A percentile compares a stretch with the other conserved stretches of the same genome.
These are phyloP conservation scores for Powellomyces hirtus DNA, from an alignment of 192 early-diverging fungal genomes.

Conservation along the genomic window DNA sequence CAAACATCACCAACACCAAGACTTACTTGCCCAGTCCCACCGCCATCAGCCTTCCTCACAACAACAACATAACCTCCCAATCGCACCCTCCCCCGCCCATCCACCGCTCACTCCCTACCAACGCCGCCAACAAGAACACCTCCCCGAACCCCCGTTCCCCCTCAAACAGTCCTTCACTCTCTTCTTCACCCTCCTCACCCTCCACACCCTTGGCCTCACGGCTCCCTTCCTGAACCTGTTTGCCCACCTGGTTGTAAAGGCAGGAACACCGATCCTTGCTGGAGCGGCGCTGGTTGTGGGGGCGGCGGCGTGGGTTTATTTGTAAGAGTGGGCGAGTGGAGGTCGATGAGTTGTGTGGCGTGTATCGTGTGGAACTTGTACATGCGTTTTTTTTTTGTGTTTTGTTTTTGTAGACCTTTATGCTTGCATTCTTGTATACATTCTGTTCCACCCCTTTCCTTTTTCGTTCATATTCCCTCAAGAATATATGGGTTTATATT, in stretches of 20 bases:
- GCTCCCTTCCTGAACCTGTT: not conserved
- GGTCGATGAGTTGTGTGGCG: too few relatives aligned
- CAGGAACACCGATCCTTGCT: not conserved
- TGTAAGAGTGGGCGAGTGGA: too few relatives aligned
- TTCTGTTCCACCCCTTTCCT: too few relatives aligned
- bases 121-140: not conserved
- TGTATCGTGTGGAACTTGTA: too few relatives aligned
- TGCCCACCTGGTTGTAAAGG: not conserved
- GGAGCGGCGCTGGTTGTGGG: not conserved
- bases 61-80: not conserved
- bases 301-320: not conserved
- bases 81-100: not conserved
- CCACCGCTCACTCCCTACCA: not conserved
- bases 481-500: too few relatives aligned
- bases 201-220: not conserved
- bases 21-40: not conserved
- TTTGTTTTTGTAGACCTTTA: too few relatives aligned
- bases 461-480: too few relatives aligned
- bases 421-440: too few relatives aligned
- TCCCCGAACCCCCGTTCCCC: not conserved
- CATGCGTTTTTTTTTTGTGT: too few relatives aligned
- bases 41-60: not conserved
- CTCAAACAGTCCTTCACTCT: not conserved
- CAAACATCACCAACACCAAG: too few relatives aligned
- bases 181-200: not conserved